A percentile compares a stretch with the other conserved stretches of the same genome.
phyloP scores from a whole-genome alignment of 164 flowering plant genomes.

The Magnolia changhungtana region DNA sequence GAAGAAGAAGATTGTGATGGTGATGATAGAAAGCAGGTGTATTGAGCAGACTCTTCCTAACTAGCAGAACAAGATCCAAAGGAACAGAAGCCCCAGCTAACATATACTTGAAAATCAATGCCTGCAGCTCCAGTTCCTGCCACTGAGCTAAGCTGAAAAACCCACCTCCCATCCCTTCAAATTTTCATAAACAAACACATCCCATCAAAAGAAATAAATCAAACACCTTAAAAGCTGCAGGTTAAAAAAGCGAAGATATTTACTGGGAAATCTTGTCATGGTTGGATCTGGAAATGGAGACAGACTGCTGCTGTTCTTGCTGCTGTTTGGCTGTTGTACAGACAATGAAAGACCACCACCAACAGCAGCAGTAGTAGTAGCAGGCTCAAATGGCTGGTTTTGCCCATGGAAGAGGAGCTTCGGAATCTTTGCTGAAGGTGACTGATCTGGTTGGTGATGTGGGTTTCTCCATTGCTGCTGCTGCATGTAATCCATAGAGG shows the following conservation, averaged over 20 bases:
- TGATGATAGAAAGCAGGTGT: conserved; percentile 9
- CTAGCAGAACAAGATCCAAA: conserved; percentile 63
- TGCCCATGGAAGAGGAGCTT: conserved; percentile 31
- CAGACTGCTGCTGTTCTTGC: conserved; percentile 37
- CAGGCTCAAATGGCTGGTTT: conserved; percentile 30
- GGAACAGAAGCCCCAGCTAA: conserved; percentile 79
- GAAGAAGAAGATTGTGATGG: conserved; percentile 12
- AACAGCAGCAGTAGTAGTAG: conserved; percentile 5
- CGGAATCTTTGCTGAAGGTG: conserved; percentile 50
- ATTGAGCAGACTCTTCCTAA: conserved; percentile 53
- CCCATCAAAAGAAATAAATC: conserved; percentile 4
- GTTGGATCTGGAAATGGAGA: conserved; percentile 46
- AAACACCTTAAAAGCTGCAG: not conserved
- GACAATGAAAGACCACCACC: conserved; percentile 49
- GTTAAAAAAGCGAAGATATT: not conserved
- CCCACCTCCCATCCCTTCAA: conserved; percentile 5
- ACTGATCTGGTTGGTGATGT: conserved; percentile 54
- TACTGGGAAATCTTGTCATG: conserved; percentile 46
- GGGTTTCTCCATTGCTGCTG: conserved; percentile 68
- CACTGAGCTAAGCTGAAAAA: conserved; percentile 45
- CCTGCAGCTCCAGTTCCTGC: conserved; percentile 94
- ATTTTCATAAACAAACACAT: conserved; percentile 4
- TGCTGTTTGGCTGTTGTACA: conserved; percentile 44
- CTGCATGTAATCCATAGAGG: conserved; percentile 70
- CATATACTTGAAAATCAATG: conserved; percentile 81